These are phyloP conservation scores for Passalora sequoiae DNA, from an alignment of 2,329 filamentous ascomycete species.

Conservation along the genomic window DNA sequence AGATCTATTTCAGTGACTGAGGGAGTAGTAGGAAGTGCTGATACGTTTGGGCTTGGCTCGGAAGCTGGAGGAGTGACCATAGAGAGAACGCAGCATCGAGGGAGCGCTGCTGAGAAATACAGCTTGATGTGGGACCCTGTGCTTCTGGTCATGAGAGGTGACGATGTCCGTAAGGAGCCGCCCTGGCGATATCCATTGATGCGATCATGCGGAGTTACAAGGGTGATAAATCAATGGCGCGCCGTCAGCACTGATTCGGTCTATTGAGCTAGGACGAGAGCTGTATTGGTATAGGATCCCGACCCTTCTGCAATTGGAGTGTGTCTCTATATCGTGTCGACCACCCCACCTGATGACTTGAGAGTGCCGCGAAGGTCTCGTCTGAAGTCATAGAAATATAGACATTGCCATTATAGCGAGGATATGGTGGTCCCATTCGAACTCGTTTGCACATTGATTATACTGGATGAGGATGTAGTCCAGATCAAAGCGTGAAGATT, in stretches of 20 bases:
- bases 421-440: background rate
- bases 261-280: background rate
- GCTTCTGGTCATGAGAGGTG: background rate
- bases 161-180: background rate
- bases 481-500: background rate
- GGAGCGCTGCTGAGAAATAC: too few species aligned
- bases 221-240: background rate
- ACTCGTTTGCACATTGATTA: background rate
- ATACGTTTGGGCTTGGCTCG: too few species aligned
- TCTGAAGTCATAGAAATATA: too few species aligned
- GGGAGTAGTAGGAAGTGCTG: background rate
- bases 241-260: background rate
- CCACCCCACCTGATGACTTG: background rate
- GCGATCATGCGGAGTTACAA: conserved; percentile 2
- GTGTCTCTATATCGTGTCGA: background rate
- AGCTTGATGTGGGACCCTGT: too few species aligned
- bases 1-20: background rate
- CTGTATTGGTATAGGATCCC: background rate
- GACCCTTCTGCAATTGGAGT: background rate
- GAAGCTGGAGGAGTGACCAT: too few species aligned
- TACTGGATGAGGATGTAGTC: background rate
- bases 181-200: background rate
- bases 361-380: background rate
- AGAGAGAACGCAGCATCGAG: too few species aligned
- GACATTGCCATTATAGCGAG: background rate